Conservation (phyloP, 257 asterid genomes). For the Misopates orontium region DNA sequence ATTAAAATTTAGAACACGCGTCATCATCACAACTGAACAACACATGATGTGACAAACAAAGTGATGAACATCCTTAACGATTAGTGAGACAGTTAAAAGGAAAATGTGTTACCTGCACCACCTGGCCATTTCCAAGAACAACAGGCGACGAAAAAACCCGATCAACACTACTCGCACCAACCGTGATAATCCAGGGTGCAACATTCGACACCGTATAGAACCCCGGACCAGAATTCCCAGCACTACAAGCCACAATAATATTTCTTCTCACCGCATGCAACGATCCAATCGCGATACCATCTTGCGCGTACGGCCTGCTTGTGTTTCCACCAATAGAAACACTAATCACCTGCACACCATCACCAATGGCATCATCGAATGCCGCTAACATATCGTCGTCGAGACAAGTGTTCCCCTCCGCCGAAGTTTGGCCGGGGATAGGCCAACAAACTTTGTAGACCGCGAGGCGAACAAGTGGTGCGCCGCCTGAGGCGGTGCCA, state of each 20-base stretch:
- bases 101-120: conserved; percentile 28
- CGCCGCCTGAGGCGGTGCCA: conserved; percentile 51
- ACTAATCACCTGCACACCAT: conserved; percentile 45
- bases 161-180: conserved; percentile 47
- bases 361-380: conserved; percentile 49
- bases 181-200: conserved; percentile 50
- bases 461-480: conserved; percentile 41
- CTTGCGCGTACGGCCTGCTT: conserved; percentile 8
- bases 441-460: conserved; percentile 52
- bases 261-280: conserved; percentile 33
- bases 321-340: conserved; percentile 33
- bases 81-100: neutral
- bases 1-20: too few relatives aligned
- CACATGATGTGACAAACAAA: too few relatives aligned
- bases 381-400: conserved; percentile 42
- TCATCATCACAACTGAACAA: too few relatives aligned
- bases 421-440: conserved; percentile 3
- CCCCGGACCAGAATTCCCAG: conserved; percentile 39
- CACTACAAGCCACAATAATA: conserved; percentile 43
- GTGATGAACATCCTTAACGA: neutral
- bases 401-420: conserved; percentile 29
- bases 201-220: conserved; percentile 32
- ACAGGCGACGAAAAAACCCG: conserved; percentile 33
- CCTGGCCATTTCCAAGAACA: conserved; percentile 37
- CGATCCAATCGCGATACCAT: conserved; percentile 38